These are phyloP conservation scores for Chloris gayana DNA, from an alignment of 176 grass and related monocot genomes.

Conservation along the genomic window DNA sequence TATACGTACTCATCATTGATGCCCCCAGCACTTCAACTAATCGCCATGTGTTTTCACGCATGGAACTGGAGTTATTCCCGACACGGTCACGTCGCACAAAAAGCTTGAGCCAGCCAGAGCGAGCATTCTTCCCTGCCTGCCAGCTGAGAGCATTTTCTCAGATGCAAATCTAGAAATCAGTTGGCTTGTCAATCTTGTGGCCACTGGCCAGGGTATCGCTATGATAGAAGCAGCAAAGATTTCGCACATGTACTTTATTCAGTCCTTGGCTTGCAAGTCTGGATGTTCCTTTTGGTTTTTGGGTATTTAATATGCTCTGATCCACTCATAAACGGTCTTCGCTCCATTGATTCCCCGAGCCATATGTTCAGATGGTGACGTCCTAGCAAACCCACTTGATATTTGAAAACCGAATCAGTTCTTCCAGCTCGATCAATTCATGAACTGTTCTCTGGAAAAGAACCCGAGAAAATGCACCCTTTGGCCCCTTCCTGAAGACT, in stretches of 20 bases:
- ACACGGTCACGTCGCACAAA: slow-evolving; percentile 17
- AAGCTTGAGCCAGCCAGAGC: not conserved
- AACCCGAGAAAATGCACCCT: not conserved
- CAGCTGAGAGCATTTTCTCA: slow-evolving; percentile 13
- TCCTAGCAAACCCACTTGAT: slow-evolving; percentile 32
- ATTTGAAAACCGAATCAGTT: not conserved
- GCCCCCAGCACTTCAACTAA: not conserved
- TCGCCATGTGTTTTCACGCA: slow-evolving; percentile 32
- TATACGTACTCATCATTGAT: not conserved
- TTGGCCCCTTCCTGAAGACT: not conserved
- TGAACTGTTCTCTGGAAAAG: not conserved
- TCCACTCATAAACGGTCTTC: not conserved
- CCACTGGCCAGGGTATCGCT: slow-evolving; percentile 11
- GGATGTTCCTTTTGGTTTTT: slow-evolving; percentile 7
- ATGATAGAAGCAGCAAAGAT: slow-evolving; percentile 26
- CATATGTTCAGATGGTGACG: slow-evolving; percentile 25
- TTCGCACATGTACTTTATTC: slow-evolving; percentile 30
- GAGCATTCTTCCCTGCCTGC: not conserved
- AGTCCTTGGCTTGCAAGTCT: slow-evolving; percentile 44
- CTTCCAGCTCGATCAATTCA: not conserved
- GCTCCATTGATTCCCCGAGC: not conserved
- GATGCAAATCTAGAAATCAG: slow-evolving; percentile 18
- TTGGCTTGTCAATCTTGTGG: slow-evolving; percentile 1
- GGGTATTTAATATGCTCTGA: not conserved
- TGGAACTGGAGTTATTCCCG: slow-evolving; percentile 29